Base-by-base conservation (phyloP, 345 rosid genomes). In the Eucalyptus regnans region DNA sequence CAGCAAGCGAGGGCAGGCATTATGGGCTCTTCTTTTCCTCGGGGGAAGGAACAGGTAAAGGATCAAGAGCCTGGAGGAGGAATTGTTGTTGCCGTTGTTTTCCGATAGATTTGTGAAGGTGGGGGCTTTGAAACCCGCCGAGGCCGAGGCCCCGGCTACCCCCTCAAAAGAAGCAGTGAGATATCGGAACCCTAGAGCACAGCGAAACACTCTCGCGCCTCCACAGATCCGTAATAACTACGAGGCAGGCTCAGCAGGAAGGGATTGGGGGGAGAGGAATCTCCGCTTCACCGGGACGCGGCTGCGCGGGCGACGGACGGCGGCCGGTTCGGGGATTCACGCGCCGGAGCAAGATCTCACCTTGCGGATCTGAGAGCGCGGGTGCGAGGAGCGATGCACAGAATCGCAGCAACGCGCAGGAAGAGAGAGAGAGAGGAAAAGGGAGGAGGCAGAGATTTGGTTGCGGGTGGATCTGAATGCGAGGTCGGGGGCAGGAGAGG, bases 61-160 rank as follows among this genome's bases (percentile, higher is more conserved):
- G 90, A 89, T 71, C 88, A 89, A 76, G 33, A 68, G 81, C 87
- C 66, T 33, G 44, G 71, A 79, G 56, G 89, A 85, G 52, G 90
- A 89, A 50, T 89, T 87, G 84, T 89, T 87, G 85, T 86, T 88
- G 66, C 66, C 6, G 66, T 80, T 71, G 33, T 85, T 48, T 80
- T 91, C 56, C 44, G 92, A 90, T 50, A 16, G 93, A 51, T 92
- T 91, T 95, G 95, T 85, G 88, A 7, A 89, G 94, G 89, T 92
- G 95, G 99, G 99, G 99, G 99, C 97, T 95, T 96, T 96, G 90
- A 89, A 95, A 95, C 93, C 99, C 98, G 97, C 96, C 99, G 99
- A 95, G 99, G 99, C 99, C 99, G 95, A 92, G 93, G 99, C 99
- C 99, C 97, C 99, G 98, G 98, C 97, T 93, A 95, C 98, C 97